These are phyloP conservation scores for Luvunga scandens DNA, from an alignment of 345 rosid genomes.

Conservation along the genomic window DNA sequence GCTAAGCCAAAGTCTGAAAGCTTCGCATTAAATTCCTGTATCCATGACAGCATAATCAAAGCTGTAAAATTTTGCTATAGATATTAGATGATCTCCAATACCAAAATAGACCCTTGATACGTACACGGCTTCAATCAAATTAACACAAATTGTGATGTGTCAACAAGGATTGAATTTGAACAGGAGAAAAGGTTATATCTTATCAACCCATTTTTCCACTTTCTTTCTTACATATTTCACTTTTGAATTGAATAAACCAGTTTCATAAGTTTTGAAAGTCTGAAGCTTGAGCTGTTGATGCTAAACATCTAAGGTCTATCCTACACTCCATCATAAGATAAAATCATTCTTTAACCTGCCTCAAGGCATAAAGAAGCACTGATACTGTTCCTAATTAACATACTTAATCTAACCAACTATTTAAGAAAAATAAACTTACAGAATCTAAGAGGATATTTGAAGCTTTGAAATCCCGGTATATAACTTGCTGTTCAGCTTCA, in stretches of 20 bases:
- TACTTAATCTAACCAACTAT: conserved; percentile 64
- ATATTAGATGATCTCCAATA: neutral
- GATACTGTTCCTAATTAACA: neutral
- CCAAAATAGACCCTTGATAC: neutral
- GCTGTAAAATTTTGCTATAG: neutral
- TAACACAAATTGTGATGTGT: neutral
- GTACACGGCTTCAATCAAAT: neutral
- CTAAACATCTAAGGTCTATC: neutral
- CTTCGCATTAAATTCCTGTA: conserved; percentile 58
- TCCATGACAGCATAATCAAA: neutral
- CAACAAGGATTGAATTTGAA: neutral
- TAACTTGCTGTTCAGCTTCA: conserved; percentile 60
- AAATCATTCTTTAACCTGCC: too few relatives aligned
- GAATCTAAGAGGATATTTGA: conserved; percentile 75
- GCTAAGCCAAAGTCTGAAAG: conserved; percentile 72
- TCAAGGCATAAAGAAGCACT: neutral
- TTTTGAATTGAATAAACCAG: neutral
- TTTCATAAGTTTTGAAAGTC: neutral
- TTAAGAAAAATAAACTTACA: conserved; percentile 41
- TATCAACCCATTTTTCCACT: neutral
- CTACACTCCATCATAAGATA: too few relatives aligned
- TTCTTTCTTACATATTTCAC: neutral
- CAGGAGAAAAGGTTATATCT: neutral
- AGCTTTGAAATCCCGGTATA: conserved; percentile 83
- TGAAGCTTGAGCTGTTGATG: neutral